phyloP scores from a whole-genome alignment of 305 asterid species.

The Fraxinus xanthoxyloides region DNA sequence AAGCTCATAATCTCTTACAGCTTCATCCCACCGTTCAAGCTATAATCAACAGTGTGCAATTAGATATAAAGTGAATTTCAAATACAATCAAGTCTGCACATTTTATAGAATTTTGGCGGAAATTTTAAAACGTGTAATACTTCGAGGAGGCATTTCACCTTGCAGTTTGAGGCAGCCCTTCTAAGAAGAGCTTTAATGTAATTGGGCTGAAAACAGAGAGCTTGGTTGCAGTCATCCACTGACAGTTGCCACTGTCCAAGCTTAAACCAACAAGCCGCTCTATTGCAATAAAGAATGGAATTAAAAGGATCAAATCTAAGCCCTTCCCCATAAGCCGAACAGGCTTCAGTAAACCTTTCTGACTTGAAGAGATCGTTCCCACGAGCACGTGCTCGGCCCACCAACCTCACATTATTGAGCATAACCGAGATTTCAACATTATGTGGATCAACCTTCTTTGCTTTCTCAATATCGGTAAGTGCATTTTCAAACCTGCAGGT shows the following conservation, averaged over 20 bases:
- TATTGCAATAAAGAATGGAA: conserved; percentile 79
- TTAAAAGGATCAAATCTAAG: conserved; percentile 66
- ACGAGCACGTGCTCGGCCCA: conserved; percentile 71
- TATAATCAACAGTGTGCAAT: conserved; percentile 24
- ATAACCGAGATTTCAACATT: conserved; percentile 51
- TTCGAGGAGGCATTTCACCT: conserved; percentile 38
- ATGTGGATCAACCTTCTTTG: conserved; percentile 57
- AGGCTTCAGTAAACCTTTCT: conserved; percentile 88
- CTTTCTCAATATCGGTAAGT: conserved; percentile 54
- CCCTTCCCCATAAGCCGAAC: conserved; percentile 88
- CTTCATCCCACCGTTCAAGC: conserved; percentile 89
- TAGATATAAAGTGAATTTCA: neutral
- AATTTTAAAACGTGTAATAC: neutral
- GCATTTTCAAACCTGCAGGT: conserved; percentile 74
- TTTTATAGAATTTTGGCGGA: neutral
- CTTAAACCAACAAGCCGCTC: conserved; percentile 96
- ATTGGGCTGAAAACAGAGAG: conserved; percentile 67
- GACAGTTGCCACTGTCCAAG: conserved; percentile 77
- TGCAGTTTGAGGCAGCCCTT: conserved; percentile 73
- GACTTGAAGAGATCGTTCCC: conserved; percentile 84
- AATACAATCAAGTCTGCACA: neutral
- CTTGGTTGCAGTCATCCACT: conserved; percentile 78
- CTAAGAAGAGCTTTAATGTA: conserved; percentile 85
- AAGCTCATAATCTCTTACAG: conserved; percentile 69
- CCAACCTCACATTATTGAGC: conserved; percentile 54